A percentile compares a stretch with the other conserved stretches of the same genome.
Conservation (phyloP, 306 rosid genomes). For the Cercis canadensis region DNA sequence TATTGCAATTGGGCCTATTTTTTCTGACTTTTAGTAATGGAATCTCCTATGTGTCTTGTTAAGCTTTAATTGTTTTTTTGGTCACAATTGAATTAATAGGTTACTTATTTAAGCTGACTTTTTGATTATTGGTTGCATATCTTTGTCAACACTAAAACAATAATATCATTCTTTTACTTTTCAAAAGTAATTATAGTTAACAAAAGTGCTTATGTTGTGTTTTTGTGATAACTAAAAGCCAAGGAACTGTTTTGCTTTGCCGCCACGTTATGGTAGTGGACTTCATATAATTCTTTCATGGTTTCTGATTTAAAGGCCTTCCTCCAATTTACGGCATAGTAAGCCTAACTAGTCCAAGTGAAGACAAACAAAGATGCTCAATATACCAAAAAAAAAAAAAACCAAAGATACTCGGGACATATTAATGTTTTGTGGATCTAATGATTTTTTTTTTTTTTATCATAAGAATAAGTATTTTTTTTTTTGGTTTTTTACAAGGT, state of each 20-base stretch:
- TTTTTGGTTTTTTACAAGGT: no score
- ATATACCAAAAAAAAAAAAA: no score
- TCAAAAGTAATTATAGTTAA: neutral
- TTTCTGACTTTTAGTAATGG: no score
- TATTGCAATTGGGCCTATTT: no score
- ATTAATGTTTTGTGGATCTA: no score
- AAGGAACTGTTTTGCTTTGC: constrained; percentile 30
- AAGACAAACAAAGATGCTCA: no score
- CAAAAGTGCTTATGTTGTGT: constrained; percentile 21
- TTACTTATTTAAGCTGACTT: constrained; percentile 42
- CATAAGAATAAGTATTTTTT: no score
- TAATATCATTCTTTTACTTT: neutral
- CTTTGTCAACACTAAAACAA: constrained; percentile 41
- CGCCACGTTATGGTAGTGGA: constrained; percentile 27
- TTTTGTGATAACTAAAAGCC: constrained; percentile 33
- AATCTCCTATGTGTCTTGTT: neutral
- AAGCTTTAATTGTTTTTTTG: constrained; percentile 8
- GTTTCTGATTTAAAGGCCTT: no score
- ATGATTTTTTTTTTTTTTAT: no score
- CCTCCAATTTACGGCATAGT: no score
- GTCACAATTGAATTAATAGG: neutral
- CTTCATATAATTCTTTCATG: constrained; percentile 8
- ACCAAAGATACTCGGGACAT: no score
- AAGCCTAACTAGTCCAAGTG: no score
- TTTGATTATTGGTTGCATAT: constrained; percentile 38